These are phyloP conservation scores for Hyaloscypha hepaticicola DNA, from an alignment of 495 filamentous ascomycete species.

Conservation along the genomic window DNA sequence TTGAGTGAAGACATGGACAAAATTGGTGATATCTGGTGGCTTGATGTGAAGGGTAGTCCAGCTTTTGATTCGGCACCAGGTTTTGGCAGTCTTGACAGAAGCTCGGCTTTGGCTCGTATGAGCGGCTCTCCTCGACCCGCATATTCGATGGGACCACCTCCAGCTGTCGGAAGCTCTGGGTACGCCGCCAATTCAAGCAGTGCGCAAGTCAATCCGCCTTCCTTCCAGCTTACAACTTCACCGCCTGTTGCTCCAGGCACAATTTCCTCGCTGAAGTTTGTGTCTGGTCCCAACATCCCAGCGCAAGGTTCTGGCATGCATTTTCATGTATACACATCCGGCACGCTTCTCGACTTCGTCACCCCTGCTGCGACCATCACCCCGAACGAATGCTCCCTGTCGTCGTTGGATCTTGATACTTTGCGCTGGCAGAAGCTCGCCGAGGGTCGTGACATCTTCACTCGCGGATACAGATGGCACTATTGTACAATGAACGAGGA, in stretches of 20 bases:
- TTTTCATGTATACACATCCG: conserved; percentile 92
- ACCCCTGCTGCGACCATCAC: conserved; percentile 84
- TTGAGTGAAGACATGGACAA: conserved; percentile 94
- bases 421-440: conserved; percentile 91
- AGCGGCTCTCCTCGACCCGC: conserved; percentile 38
- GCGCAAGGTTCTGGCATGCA: conserved; percentile 86
- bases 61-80: conserved; percentile 73
- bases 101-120: conserved; percentile 33
- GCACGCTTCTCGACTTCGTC: conserved; percentile 87
- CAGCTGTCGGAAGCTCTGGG: conserved; percentile 59
- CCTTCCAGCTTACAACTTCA: conserved; percentile 66
- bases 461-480: conserved; percentile 87
- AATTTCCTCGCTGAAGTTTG: conserved; percentile 86
- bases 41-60: conserved; percentile 87
- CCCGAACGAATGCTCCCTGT: conserved; percentile 83
- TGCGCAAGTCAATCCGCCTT: conserved; percentile 72
- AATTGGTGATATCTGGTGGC: conserved; percentile 91
- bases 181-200: conserved; percentile 90
- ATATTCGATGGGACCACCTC: conserved; percentile 33
- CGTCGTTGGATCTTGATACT: conserved; percentile 78
- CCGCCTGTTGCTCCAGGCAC: conserved; percentile 73
- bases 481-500: conserved; percentile 93
- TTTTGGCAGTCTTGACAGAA: conserved; percentile 62
- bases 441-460: conserved; percentile 89
- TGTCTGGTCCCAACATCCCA: conserved; percentile 84